These are phyloP conservation scores for Volvariella volvacea DNA, from an alignment of 1,284 basidiomycete genomes.

Conservation along the genomic window DNA sequence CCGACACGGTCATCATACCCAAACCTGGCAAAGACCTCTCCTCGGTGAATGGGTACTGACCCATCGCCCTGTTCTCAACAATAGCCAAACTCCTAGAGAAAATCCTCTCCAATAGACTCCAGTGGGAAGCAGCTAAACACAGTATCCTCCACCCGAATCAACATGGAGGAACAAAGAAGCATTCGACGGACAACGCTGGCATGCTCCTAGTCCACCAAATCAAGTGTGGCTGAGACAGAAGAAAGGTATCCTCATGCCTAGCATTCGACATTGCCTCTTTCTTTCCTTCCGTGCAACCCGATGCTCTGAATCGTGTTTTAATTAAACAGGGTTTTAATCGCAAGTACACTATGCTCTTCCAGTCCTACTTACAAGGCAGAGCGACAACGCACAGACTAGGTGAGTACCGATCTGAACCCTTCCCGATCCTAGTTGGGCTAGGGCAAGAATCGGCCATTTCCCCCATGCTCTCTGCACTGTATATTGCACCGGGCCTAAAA, in stretches of 20 bases:
- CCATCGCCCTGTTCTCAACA: neutral
- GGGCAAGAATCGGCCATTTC: neutral
- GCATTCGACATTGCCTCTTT: too few species aligned
- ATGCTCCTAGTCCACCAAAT: slow-evolving; percentile 11
- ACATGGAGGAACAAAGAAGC: slow-evolving; percentile 3
- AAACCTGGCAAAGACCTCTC: too few species aligned
- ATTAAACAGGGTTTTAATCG: neutral
- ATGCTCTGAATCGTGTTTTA: neutral
- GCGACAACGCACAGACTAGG: neutral
- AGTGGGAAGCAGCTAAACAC: neutral
- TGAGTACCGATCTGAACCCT: neutral
- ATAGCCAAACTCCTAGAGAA: neutral
- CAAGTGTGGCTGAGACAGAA: slow-evolving; percentile 8
- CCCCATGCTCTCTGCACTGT: neutral
- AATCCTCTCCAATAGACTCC: neutral
- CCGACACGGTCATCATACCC: neutral
- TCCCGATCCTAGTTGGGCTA: neutral
- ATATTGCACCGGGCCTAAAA: neutral
- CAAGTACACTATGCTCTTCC: neutral
- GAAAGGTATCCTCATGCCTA: slow-evolving; percentile 7
- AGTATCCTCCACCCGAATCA: neutral
- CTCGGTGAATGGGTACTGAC: neutral
- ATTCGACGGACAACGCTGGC: slow-evolving; percentile 11
- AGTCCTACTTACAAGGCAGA: neutral
- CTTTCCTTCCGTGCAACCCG: slow-evolving; percentile 15